These are phyloP conservation scores for Millerozyma acaciae DNA, from an alignment of 805 yeast species.

Conservation along the genomic window DNA sequence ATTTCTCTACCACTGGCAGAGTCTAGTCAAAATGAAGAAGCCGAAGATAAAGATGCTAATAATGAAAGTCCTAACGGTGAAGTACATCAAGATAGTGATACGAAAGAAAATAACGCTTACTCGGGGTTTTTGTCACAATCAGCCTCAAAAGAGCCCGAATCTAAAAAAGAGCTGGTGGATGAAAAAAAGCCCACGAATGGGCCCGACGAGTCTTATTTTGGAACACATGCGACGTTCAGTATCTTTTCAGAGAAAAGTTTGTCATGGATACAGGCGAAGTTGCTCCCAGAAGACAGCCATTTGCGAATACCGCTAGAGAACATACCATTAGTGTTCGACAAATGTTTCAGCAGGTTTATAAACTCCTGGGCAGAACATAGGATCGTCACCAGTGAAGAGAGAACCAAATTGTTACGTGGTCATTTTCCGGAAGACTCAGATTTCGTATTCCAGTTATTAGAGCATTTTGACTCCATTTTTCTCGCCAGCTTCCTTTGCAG, in stretches of 20 bases:
- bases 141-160: background rate
- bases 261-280: conserved; percentile 22
- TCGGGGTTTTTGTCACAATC: too few species aligned
- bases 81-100: background rate
- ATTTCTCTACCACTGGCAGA: too few species aligned
- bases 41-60: background rate
- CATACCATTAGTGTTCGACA: conserved; percentile 20
- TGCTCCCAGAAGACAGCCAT: conserved; percentile 18
- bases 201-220: conserved; percentile 6
- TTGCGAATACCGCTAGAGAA: conserved; percentile 21
- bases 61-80: background rate
- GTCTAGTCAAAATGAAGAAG: too few species aligned
- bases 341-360: conserved; percentile 13
- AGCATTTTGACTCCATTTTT: conserved; percentile 13
- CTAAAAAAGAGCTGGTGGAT: background rate
- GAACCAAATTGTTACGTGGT: background rate
- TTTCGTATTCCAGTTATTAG: conserved; percentile 24
- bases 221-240: conserved; percentile 24
- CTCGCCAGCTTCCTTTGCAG: conserved; percentile 14
- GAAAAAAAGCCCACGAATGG: background rate
- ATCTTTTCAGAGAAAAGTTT: conserved; percentile 28
- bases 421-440: conserved; percentile 9
- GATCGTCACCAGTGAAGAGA: background rate
- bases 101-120: background rate
- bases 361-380: background rate